Base-by-base conservation (phyloP, 1,284 basidiomycete genomes). In the Naganishia cerealis region DNA sequence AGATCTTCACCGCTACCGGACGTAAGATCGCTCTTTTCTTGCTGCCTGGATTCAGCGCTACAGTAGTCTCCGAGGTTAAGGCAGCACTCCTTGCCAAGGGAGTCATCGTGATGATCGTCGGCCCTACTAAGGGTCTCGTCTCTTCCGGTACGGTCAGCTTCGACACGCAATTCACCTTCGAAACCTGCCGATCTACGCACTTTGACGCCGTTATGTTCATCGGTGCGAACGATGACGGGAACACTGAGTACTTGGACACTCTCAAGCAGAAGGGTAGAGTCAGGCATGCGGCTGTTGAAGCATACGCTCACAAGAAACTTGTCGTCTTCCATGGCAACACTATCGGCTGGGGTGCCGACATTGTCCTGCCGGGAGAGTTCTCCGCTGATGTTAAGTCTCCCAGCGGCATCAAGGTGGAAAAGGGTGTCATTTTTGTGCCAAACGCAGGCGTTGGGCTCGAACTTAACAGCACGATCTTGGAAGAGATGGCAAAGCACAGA, bases 131-230 rank as follows among this genome's bases (percentile, higher is more conserved):
- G 52, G 88, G 87, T 21, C 79, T 82, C 66, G 82, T 91, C 54
- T 80, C 83, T 1, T 82, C 82, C 7, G 71, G 69, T 57, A 76
- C 75, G 40, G 33, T 67, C 43, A 68, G 72, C 21, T 69, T 78
- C 70, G 75, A 79, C 65, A 85, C 87, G 0, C 86, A 90, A 73
- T 88, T 90, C 76, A 87, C 88, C 70, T 88, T 85, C 68, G 88
- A 92, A 75, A 87, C 88, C 10, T 87, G 88, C 75, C 84, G 90
- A 55, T 90, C 89, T 54, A 92, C 90, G 0, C 75, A 89, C 77
- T 93, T 90, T 73, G 91, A 92, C 77, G 88, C 89, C 0, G 71
- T 92, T 69, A 84, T 89, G 73, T 86, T 92, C 72, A 86, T 88
- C 16, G 86, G 87, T 24, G 89, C 89, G 42, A 63, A 73, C 3